Evolutionary conservation across 2,329 filamentous ascomycete species (phyloP).

Genomic region (Exophiala dermatitidis): DNA sequence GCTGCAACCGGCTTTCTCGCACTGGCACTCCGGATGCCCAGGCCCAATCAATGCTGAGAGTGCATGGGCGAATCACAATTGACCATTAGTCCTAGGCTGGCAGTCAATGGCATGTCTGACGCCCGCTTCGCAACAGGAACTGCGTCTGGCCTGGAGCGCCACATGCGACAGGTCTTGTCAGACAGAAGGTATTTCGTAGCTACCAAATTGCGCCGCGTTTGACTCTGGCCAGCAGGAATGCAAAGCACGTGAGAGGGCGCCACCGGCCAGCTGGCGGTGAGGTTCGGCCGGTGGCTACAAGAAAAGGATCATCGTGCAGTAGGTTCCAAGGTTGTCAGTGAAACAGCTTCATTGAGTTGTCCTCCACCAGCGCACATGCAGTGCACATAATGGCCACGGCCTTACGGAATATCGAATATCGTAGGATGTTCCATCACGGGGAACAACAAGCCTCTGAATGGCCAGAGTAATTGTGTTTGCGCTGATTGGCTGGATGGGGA

Average conservation of each 20-base stretch:
- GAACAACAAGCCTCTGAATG: background rate
- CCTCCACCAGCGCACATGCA: background rate
- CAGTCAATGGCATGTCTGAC: background rate
- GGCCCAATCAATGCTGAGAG: background rate
- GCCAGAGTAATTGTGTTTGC: conserved; percentile 12
- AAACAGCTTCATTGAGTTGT: too few relatives aligned
- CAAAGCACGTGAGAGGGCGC: too few relatives aligned
- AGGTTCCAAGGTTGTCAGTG: too few relatives aligned
- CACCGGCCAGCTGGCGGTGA: too few relatives aligned
- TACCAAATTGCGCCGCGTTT: too few relatives aligned
- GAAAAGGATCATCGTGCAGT: too few relatives aligned
- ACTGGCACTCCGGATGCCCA: background rate
- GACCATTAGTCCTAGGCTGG: background rate
- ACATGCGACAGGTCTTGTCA: too few relatives aligned
- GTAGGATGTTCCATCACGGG: background rate
- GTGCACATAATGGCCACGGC: background rate
- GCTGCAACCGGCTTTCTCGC: background rate
- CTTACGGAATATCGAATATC: background rate
- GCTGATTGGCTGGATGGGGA: conserved; percentile 12
- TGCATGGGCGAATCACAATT: background rate
- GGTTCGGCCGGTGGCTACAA: too few relatives aligned
- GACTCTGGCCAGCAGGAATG: too few relatives aligned
- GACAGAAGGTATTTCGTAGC: too few relatives aligned
- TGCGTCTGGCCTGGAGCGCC: background rate
- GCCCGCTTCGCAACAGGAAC: background rate